A percentile compares a stretch with the other conserved stretches of the same genome.
Conservation (phyloP, 192 early-diverging fungal genomes). For the Podochytrium sp. region DNA sequence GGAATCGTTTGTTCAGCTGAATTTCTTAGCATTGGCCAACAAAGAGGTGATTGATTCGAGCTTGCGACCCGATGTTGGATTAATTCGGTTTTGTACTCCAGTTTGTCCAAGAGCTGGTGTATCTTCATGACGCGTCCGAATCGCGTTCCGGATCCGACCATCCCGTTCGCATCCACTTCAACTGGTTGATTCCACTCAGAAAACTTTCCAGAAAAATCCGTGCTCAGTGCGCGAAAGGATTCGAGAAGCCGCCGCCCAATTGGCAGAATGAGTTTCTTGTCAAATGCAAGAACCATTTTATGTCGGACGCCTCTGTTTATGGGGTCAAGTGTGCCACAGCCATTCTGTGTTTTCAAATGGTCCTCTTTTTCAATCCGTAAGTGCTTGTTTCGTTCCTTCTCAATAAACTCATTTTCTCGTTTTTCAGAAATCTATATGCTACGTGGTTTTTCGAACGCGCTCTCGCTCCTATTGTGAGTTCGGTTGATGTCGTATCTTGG, state of each 20-base stretch:
- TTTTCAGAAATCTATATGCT: slow-evolving; percentile 7
- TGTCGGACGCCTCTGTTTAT: slow-evolving; percentile 6
- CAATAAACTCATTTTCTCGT: not conserved
- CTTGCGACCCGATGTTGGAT: too few species aligned
- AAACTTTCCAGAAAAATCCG: too few species aligned
- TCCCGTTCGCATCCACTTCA: not conserved
- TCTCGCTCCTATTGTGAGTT: slow-evolving; percentile 8
- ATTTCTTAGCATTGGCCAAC: not conserved
- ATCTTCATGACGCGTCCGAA: not conserved
- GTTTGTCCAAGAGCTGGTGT: not conserved
- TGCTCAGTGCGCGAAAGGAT: not conserved
- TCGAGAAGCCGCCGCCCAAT: not conserved
- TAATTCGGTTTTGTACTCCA: slow-evolving; percentile 9
- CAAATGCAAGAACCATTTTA: not conserved
- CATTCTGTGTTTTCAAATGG: slow-evolving; percentile 3
- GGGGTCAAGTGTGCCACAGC: slow-evolving; percentile 16
- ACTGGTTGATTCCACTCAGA: too few species aligned
- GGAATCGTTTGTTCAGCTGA: slow-evolving; percentile 15
- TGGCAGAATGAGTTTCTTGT: too few species aligned
- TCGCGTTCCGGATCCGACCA: not conserved
- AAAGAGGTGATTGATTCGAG: too few species aligned
- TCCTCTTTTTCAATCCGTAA: slow-evolving; percentile 25
- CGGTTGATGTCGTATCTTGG: too few species aligned
- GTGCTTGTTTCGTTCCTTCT: too few species aligned
- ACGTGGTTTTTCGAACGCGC: not conserved